phyloP scores from a whole-genome alignment of 345 rosid genomes.

The Reutealis trisperma region DNA sequence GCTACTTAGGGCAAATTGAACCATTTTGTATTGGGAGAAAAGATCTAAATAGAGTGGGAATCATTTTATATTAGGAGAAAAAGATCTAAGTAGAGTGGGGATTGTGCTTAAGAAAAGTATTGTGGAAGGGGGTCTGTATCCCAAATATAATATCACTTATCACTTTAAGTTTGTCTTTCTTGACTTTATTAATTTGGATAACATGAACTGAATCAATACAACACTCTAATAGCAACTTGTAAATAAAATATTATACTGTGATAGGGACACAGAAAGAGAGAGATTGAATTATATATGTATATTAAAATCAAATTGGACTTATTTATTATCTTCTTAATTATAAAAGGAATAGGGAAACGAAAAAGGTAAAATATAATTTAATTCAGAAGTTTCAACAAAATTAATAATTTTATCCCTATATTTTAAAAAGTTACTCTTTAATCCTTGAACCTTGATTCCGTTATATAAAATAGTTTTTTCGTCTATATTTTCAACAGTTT shows the following conservation, averaged over 20 bases:
- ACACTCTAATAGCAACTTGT: neutral
- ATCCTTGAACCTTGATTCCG: no score
- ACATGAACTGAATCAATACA: slow-evolving; percentile 17
- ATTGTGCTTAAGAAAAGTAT: neutral
- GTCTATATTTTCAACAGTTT: no score
- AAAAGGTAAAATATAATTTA: no score
- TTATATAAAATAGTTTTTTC: no score
- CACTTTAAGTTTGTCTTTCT: neutral
- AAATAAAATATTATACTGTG: neutral
- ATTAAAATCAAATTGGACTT: no score
- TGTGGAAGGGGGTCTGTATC: slow-evolving; percentile 35
- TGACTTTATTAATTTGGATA: slow-evolving; percentile 5
- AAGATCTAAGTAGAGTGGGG: neutral
- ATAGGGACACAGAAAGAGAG: neutral
- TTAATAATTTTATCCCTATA: no score
- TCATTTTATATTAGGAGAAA: neutral
- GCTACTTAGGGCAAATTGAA: slow-evolving; percentile 2
- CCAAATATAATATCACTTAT: neutral
- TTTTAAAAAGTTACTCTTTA: no score
- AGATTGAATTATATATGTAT: neutral
- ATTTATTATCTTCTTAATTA: neutral
- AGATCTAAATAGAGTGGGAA: neutral
- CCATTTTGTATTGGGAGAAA: neutral
- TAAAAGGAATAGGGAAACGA: neutral
- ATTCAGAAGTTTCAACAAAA: no score